Percentiles rank a stretch among this genome's conserved stretches.
Conservation (phyloP, 2,329 filamentous ascomycete genomes). For the Ceratocystis huliohia region DNA sequence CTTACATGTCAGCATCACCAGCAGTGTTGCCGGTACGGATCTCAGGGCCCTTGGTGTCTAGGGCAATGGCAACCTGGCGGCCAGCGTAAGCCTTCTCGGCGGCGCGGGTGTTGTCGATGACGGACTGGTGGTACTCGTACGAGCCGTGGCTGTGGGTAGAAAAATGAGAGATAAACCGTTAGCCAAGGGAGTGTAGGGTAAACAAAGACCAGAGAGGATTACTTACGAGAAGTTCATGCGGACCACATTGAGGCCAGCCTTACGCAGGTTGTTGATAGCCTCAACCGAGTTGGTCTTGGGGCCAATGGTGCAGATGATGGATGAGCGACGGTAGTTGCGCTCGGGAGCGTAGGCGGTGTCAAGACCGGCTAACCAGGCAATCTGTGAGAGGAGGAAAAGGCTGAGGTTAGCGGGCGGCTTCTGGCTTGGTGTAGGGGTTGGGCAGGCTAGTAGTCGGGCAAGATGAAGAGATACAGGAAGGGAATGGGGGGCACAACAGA, state of each 20-base stretch:
- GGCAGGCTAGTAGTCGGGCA: neutral
- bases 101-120: slow-evolving; percentile 87
- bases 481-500: slow-evolving; percentile 12
- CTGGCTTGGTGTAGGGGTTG: neutral
- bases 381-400: slow-evolving; percentile 25
- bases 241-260: slow-evolving; percentile 87
- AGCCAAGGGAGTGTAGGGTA: neutral
- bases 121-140: slow-evolving; percentile 95
- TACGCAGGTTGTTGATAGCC: slow-evolving; percentile 89
- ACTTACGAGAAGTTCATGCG: slow-evolving; percentile 79
- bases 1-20: slow-evolving; percentile 65
- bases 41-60: slow-evolving; percentile 57
- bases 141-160: slow-evolving; percentile 36
- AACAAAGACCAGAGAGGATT: neutral
- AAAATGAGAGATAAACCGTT: too few species aligned
- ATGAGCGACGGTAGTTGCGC: slow-evolving; percentile 87
- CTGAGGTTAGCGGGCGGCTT: neutral
- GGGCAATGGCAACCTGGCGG: slow-evolving; percentile 87
- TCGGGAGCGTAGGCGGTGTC: slow-evolving; percentile 79
- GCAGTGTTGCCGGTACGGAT: slow-evolving; percentile 55
- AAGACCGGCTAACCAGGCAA: slow-evolving; percentile 56
- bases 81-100: slow-evolving; percentile 68
- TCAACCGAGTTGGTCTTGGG: slow-evolving; percentile 98
- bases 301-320: slow-evolving; percentile 97
- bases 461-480: neutral